Evolutionary conservation across 2,329 filamentous ascomycete genomes (phyloP).

Genomic region (Aspergillus costaricaensis): DNA sequence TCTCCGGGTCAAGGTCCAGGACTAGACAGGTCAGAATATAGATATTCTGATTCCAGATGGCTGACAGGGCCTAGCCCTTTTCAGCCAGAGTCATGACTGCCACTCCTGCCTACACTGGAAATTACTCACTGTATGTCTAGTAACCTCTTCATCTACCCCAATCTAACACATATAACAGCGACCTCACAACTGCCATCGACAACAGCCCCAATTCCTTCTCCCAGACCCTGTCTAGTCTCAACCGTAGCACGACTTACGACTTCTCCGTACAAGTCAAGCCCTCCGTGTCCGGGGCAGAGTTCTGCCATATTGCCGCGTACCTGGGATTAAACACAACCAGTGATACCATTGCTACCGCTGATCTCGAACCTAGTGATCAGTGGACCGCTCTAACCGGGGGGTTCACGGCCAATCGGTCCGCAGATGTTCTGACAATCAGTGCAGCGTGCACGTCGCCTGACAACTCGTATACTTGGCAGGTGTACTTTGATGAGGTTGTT

Average conservation of each 20-base stretch:
- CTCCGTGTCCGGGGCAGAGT: constrained; percentile 11
- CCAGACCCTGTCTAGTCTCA: constrained; percentile 19
- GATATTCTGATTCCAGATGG: too few relatives aligned
- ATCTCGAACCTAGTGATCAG: constrained; percentile 13
- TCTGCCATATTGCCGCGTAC: constrained; percentile 22
- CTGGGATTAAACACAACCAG: constrained; percentile 21
- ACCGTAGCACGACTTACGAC: constrained; percentile 18
- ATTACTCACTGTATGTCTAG: constrained; percentile 24
- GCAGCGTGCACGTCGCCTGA: constrained; percentile 23
- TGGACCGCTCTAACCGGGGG: constrained; percentile 23
- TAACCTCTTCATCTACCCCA: too few relatives aligned
- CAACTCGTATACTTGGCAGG: constrained; percentile 16
- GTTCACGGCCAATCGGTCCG: constrained; percentile 13
- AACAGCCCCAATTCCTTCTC: constrained; percentile 25
- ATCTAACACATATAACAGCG: constrained; percentile 7
- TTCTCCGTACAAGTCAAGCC: constrained; percentile 20
- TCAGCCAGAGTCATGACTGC: constrained; percentile 22
- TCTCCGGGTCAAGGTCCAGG: too few relatives aligned
- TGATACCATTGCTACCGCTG: constrained; percentile 14
- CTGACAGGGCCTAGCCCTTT: too few relatives aligned
- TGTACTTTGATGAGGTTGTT: constrained; percentile 28
- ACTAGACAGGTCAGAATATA: too few relatives aligned
- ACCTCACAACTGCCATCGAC: constrained; percentile 24
- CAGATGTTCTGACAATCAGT: constrained; percentile 20
- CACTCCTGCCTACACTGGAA: constrained; percentile 19